Base-by-base conservation (phyloP, 140 eudicot genomes). In the Stevia rebaudiana region DNA sequence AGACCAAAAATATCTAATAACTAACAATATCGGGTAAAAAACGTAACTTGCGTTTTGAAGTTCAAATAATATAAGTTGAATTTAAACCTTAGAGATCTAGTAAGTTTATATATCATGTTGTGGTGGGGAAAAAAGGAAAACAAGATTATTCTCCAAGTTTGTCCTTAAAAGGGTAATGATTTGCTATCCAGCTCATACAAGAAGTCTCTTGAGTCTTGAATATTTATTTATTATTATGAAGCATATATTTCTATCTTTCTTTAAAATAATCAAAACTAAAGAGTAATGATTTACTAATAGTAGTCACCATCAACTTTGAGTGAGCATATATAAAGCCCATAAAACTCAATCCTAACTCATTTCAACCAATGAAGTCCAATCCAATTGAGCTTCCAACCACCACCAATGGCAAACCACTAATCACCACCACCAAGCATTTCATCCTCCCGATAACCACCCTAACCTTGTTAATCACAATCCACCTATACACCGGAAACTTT, bases 281-380 rank as follows among this genome's bases (percentile, higher is more conserved):
- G 42, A 56, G 46, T 42, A 68, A 68, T 68, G 65, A 51, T 68
- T 65, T 66, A 52, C 48, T 66, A 49, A 71, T 71, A 65, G 42
- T 77, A 71, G 82, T 77, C 82, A 72, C 78, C 61, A 49, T 77
- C 82, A 70, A 65, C 74, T 66, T 66, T 71, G 68, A 40, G 65
- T 41, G 60, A 19, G 39, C 61, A 21, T 74, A 69, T 63, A 57
- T 61, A 69, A 49, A 68, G 51, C 61, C 65, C 59, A 55, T 60
- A 18, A 48, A 62, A 61, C 58, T 59, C 65, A 62, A 61, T 69
- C 69, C 65, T 41, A 22, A 33, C 67, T 62, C 58, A 64, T 70
- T 69, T 56, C 51, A 52, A 76, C 73, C 76, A 74, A 79, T 79
- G 84, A 74, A 74, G 84, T 35, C 76, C 79, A 70, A 69, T 74